Evolutionary conservation across 768 basidiomycete species (phyloP).

Genomic region (Neoboletus magnificus): DNA sequence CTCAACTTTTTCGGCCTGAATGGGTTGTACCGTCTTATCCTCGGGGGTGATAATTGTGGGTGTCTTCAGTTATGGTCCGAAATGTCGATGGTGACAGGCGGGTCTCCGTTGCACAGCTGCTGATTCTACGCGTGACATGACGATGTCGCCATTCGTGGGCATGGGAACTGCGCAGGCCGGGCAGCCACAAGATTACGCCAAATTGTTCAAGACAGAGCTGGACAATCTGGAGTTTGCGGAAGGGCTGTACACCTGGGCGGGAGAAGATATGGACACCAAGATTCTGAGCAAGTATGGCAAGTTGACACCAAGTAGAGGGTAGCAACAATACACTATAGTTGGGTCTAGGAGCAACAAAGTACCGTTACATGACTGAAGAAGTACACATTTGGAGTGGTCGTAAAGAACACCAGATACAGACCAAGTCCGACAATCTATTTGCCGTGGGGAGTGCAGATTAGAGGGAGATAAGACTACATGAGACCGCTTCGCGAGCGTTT

Average conservation of each 20-base stretch:
- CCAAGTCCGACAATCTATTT: constrained; percentile 15
- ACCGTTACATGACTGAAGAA: constrained; percentile 26
- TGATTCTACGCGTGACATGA: constrained; percentile 74
- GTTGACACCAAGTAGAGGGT: constrained; percentile 33
- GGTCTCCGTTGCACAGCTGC: constrained; percentile 50
- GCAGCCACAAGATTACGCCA: constrained; percentile 80
- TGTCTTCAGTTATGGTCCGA: constrained; percentile 11
- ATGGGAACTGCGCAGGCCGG: constrained; percentile 44
- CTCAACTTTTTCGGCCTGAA: constrained; percentile 98
- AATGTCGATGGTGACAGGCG: constrained; percentile 14
- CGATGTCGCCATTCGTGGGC: constrained; percentile 62
- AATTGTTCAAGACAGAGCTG: constrained; percentile 85
- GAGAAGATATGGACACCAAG: constrained; percentile 74
- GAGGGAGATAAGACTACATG: constrained; percentile 24
- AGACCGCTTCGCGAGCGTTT: constrained; percentile 18
- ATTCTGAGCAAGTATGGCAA: constrained; percentile 78
- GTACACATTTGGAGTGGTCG: constrained; percentile 22
- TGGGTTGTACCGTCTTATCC: constrained; percentile 89
- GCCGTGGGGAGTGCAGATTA: constrained; percentile 21
- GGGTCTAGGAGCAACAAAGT: constrained; percentile 15
- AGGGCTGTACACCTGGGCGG: constrained; percentile 81
- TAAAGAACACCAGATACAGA: constrained; percentile 6
- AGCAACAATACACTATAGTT: constrained; percentile 21
- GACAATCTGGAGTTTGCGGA: constrained; percentile 93
- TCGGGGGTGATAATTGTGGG: constrained; percentile 87